phyloP scores from a whole-genome alignment of 2,329 filamentous ascomycete species.

The Endoconidiophora laricicola region DNA sequence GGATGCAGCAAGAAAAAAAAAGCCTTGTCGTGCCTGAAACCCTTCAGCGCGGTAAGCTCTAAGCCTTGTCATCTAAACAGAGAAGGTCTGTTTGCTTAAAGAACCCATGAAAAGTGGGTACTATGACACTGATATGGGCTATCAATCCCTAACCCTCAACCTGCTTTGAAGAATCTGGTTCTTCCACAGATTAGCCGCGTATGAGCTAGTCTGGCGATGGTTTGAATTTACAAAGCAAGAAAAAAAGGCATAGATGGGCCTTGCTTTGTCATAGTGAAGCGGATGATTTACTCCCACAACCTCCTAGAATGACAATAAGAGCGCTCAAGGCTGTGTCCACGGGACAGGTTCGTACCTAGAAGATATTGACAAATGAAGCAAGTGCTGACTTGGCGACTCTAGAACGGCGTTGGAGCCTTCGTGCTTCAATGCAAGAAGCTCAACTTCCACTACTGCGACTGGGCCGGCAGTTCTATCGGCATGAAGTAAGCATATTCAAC shows the following conservation, averaged over 20 bases:
- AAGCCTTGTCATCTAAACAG: not conserved
- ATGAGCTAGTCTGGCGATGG: not conserved
- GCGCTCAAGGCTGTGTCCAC: constrained; percentile 35
- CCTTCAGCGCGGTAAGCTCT: not conserved
- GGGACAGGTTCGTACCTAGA: constrained; percentile 31
- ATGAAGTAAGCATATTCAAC: constrained; percentile 57
- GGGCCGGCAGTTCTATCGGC: constrained; percentile 78
- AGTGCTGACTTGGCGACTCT: constrained; percentile 3
- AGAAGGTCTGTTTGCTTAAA: not conserved
- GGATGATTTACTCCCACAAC: not conserved
- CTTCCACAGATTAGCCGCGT: not conserved
- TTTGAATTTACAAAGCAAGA: not conserved
- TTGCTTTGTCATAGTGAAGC: not conserved
- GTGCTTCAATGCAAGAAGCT: constrained; percentile 93
- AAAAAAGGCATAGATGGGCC: not conserved
- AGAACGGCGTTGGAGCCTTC: constrained; percentile 96
- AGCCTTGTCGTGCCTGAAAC: constrained; percentile 6
- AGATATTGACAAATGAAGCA: not conserved
- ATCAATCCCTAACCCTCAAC: no score
- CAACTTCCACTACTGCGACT: constrained; percentile 95
- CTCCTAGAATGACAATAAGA: constrained; percentile 35
- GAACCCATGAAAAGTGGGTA: not conserved
- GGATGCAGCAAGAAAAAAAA: constrained; percentile 3
- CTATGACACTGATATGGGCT: no score
- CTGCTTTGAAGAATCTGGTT: no score